A percentile compares a stretch with the other conserved stretches of the same genome.
These are phyloP conservation scores for Auriscalpium orientale DNA, from an alignment of 768 basidiomycete genomes.

Conservation along the genomic window DNA sequence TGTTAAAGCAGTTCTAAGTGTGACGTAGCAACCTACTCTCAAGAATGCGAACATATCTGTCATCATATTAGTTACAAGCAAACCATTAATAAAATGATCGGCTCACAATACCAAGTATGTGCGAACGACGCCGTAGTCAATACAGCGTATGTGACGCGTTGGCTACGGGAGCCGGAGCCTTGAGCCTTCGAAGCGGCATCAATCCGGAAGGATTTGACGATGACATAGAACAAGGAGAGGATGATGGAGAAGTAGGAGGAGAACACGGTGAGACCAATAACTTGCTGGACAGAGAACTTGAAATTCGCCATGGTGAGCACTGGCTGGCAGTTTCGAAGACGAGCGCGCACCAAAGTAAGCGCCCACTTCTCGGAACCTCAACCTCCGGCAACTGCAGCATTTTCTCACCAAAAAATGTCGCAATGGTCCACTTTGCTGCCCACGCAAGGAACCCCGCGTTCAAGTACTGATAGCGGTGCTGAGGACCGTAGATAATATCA, in stretches of 20 bases:
- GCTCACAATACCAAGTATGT: constrained; percentile 48
- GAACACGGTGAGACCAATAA: constrained; percentile 22
- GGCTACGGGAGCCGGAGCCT: neutral
- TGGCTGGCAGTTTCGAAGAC: too few species aligned
- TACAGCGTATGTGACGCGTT: constrained; percentile 22
- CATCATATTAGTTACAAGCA: neutral
- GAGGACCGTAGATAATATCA: too few species aligned
- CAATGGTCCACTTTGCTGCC: too few species aligned
- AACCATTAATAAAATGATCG: neutral
- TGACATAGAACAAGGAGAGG: constrained; percentile 20
- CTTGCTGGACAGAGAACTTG: neutral
- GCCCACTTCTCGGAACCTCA: too few species aligned
- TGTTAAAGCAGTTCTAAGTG: neutral
- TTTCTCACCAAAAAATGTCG: too few species aligned
- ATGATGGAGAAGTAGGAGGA: constrained; percentile 30
- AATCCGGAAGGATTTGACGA: constrained; percentile 14
- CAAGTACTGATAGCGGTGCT: too few species aligned
- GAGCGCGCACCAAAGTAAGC: too few species aligned
- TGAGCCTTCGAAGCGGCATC: constrained; percentile 9
- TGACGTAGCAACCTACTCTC: constrained; percentile 22
- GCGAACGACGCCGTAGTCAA: constrained; percentile 30
- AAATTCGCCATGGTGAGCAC: too few species aligned
- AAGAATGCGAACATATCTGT: constrained; percentile 43
- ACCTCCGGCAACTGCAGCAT: too few species aligned
- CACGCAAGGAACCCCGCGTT: too few species aligned